Percentiles rank a stretch among this genome's conserved stretches.
These are phyloP conservation scores for Lactarius sanguifluus DNA, from an alignment of 768 basidiomycete species.

Conservation along the genomic window DNA sequence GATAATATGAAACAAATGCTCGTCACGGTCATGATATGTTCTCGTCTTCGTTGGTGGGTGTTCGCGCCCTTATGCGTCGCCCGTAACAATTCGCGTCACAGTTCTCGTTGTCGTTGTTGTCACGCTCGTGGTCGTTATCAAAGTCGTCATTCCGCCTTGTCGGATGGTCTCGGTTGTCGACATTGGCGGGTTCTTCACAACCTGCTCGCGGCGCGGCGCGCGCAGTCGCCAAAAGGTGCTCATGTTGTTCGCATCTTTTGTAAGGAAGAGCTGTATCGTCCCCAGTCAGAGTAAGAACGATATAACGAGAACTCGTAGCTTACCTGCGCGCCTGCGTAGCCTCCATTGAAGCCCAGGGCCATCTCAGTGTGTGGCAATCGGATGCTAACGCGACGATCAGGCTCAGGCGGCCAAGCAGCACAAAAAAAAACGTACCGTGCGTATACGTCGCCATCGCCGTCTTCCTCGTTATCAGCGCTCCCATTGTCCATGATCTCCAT, in stretches of 20 bases:
- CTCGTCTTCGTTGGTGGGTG: neutral
- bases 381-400: slow-evolving; percentile 13
- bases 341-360: slow-evolving; percentile 22
- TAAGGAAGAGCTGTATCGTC: slow-evolving; percentile 21
- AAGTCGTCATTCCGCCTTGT: slow-evolving; percentile 19
- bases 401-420: neutral
- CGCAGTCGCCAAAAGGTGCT: slow-evolving; percentile 28
- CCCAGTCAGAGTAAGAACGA: neutral
- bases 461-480: slow-evolving; percentile 20
- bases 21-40: slow-evolving; percentile 8
- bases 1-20: slow-evolving; percentile 5
- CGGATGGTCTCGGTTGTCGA: slow-evolving; percentile 22
- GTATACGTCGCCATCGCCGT: slow-evolving; percentile 22
- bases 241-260: slow-evolving; percentile 23
- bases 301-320: neutral
- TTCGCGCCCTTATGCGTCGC: slow-evolving; percentile 10
- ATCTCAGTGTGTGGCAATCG: slow-evolving; percentile 28
- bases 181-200: slow-evolving; percentile 26
- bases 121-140: slow-evolving; percentile 29
- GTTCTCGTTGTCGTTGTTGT: slow-evolving; percentile 29
- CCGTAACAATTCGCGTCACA: slow-evolving; percentile 25
- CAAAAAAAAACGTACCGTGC: slow-evolving; percentile 15
- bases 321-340: slow-evolving; percentile 26
- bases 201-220: slow-evolving; percentile 26
- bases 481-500: slow-evolving; percentile 27